Conservation (phyloP, 2,329 filamentous ascomycete genomes). For the Clathrospora elynae region DNA sequence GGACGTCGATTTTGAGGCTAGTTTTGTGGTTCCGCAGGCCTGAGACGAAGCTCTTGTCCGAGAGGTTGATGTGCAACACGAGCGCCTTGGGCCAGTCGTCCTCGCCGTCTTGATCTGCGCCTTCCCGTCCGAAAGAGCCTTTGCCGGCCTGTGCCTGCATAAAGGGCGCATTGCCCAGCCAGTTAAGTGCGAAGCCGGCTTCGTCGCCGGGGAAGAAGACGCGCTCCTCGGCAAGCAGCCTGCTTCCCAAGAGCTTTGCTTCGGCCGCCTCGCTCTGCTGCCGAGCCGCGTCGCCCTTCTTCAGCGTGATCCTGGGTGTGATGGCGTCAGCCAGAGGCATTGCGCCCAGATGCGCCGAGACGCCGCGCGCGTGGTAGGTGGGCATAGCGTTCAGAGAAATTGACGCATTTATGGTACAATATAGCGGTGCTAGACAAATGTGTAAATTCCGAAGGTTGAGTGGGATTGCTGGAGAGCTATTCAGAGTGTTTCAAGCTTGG, state of each 20-base stretch:
- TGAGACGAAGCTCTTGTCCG: conserved; percentile 37
- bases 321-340: conserved; percentile 35
- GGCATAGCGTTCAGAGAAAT: conserved; percentile 31
- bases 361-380: conserved; percentile 35
- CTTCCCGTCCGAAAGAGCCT: neutral
- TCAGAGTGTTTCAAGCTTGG: conserved; percentile 5
- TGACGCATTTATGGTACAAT: neutral
- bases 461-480: neutral
- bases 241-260: conserved; percentile 23
- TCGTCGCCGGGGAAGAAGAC: conserved; percentile 36
- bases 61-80: conserved; percentile 39
- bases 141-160: conserved; percentile 35
- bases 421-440: neutral
- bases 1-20: conserved; percentile 55
- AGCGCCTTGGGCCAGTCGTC: conserved; percentile 27
- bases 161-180: conserved; percentile 39
- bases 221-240: conserved; percentile 29
- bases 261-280: conserved; percentile 28
- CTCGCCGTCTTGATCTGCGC: neutral
- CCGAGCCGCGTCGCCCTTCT: conserved; percentile 30
- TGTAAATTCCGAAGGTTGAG: neutral
- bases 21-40: conserved; percentile 27
- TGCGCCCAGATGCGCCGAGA: conserved; percentile 32
- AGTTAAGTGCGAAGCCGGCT: conserved; percentile 31
- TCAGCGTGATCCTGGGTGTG: conserved; percentile 28